phyloP scores from a whole-genome alignment of 2,329 filamentous ascomycete genomes.

The Didymella exigua region DNA sequence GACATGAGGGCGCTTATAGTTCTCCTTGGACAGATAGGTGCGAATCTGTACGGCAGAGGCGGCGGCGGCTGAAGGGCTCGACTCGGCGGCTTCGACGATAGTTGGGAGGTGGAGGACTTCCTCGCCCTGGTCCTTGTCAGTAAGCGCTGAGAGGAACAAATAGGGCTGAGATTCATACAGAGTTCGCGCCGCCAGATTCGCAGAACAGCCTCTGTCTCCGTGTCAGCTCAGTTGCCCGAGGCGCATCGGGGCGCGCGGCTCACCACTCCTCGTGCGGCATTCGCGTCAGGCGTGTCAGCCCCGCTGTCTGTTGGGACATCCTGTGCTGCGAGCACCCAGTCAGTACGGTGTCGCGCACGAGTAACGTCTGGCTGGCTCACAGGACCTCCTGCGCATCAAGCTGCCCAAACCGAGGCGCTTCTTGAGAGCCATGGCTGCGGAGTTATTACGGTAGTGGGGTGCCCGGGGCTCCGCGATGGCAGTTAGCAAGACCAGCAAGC shows the following conservation, averaged over 20 bases:
- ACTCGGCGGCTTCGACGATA: constrained; percentile 95
- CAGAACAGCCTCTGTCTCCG: constrained; percentile 75
- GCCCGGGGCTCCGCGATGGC: background rate
- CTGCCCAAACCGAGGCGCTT: constrained; percentile 47
- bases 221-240: constrained; percentile 12
- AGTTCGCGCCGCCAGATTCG: constrained; percentile 69
- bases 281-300: constrained; percentile 69
- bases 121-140: constrained; percentile 64
- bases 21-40: constrained; percentile 78
- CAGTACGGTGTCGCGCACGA: constrained; percentile 10
- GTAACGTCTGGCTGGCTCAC: constrained; percentile 23
- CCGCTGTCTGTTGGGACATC: constrained; percentile 35
- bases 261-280: constrained; percentile 70
- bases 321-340: constrained; percentile 30
- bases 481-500: background rate
- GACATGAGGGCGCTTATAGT: constrained; percentile 67
- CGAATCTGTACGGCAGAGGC: constrained; percentile 81
- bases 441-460: constrained; percentile 6
- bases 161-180: constrained; percentile 25
- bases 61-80: constrained; percentile 81
- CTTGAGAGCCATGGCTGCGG: constrained; percentile 46
- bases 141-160: background rate
- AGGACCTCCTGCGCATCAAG: constrained; percentile 42
- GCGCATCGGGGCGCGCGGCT: constrained; percentile 43
- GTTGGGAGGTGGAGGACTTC: constrained; percentile 91